Evolutionary conservation across 352 stramenopile species (phyloP), one percentile per base, ranked within the genome.

Genomic region (Phytophthora crassamura): DNA sequence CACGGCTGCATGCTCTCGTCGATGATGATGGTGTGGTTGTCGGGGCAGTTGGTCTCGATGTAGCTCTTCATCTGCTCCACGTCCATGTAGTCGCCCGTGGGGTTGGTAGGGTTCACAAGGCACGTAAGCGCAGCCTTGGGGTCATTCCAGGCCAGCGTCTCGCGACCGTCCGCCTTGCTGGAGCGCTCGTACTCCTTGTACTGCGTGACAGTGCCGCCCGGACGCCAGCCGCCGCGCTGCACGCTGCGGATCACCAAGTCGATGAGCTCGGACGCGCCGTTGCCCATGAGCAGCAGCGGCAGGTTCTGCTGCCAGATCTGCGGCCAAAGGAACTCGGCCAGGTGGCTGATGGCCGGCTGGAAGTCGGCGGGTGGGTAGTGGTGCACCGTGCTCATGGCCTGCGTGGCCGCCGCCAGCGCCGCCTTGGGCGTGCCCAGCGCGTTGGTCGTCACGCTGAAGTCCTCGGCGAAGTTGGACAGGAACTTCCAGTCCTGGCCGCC

Each of bases 1-100:
- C 90, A 97, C 35, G 90, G 90, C 75, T 97, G 90, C 90, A 97
- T 97, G 68, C 87, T 96, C 72, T 97, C 90, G 61, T 97, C 90
- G 18, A 97, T 79, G 60, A 97, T 97, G 57, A 97, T 91, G 30
- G 90, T 97, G 71, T 93, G 89, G 66, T 93, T 85, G 59, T 91
- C 82, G 5, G 87, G 84, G 59, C 88, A 95, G 60, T 86, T 64
- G 33, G 64, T 83, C 70, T 95, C 85, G 52, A 97, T 96, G 80
- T 96, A 97, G 43, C 55, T 62, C 73, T 97, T 96, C 80, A 95
- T 94, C 52, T 79, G 78, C 12, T 77, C 80, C 22, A 96, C 75
- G 11, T 80, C 64, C 69, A 92, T 72, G 82, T 97, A 97, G 75
- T 97, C 90, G 28, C 90, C 90, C 42, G 90, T 96, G 7, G 90